phyloP scores from a whole-genome alignment of 345 rosid species.

The Boechera stricta region DNA sequence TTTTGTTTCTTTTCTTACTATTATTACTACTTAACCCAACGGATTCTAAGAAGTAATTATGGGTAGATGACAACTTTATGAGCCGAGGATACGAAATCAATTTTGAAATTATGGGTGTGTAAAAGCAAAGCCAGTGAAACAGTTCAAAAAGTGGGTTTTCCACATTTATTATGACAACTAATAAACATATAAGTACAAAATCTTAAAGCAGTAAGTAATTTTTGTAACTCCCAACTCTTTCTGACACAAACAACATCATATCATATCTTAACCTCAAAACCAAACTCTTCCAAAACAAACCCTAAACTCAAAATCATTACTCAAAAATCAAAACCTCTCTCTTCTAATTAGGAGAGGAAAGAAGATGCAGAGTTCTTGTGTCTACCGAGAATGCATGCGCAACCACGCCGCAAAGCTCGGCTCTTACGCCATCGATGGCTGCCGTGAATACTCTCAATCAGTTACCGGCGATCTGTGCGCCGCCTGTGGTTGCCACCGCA shows the following conservation, averaged over 20 bases:
- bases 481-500: constrained; percentile 97
- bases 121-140: constrained; percentile 36
- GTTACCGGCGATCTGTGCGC: constrained; percentile 61
- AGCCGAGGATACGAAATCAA: constrained; percentile 23
- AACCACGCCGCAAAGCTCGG: constrained; percentile 93
- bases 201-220: constrained; percentile 32
- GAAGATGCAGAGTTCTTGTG: constrained; percentile 43
- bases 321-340: neutral
- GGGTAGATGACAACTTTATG: constrained; percentile 22
- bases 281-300: constrained; percentile 24
- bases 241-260: constrained; percentile 42
- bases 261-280: constrained; percentile 34
- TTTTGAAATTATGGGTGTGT: neutral
- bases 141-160: constrained; percentile 29
- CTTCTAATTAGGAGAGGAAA: constrained; percentile 19
- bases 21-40: neutral
- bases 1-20: neutral
- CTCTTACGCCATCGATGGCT: constrained; percentile 82
- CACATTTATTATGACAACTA: constrained; percentile 43
- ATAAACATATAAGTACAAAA: constrained; percentile 41
- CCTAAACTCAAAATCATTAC: constrained; percentile 25
- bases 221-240: constrained; percentile 43
- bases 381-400: constrained; percentile 78
- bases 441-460: constrained; percentile 71
- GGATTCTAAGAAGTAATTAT: constrained; percentile 15